Evolutionary conservation across 1,284 basidiomycete genomes (phyloP).

Genomic region (Amanita bisporigera): DNA sequence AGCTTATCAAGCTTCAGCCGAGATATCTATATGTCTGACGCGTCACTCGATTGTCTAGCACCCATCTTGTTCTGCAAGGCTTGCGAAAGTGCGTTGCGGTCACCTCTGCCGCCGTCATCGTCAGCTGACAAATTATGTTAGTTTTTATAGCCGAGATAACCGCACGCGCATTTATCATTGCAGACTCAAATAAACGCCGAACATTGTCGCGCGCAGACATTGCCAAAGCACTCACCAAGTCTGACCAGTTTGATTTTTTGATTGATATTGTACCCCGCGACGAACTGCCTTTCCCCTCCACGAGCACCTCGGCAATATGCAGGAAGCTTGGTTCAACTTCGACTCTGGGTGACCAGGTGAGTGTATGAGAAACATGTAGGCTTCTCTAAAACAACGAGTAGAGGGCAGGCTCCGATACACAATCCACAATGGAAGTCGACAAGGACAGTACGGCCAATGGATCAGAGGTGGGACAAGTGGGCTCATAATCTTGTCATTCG

Average conservation of each 20-base stretch:
- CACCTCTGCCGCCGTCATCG: conserved; percentile 8
- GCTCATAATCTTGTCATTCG: background rate
- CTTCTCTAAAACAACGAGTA: background rate
- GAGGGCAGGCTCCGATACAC: background rate
- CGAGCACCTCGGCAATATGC: background rate
- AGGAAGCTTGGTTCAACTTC: background rate
- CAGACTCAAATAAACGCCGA: conserved; percentile 90
- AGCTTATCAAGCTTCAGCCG: background rate
- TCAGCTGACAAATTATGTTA: conserved; percentile 41
- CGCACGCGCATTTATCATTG: conserved; percentile 91
- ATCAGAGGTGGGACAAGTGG: background rate
- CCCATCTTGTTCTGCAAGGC: conserved; percentile 96
- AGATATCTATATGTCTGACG: background rate
- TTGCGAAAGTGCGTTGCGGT: conserved; percentile 82
- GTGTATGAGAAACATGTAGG: background rate
- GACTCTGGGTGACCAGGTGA: background rate
- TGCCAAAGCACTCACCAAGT: conserved; percentile 86
- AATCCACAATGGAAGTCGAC: background rate
- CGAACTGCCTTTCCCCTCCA: conserved; percentile 51
- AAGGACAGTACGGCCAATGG: background rate
- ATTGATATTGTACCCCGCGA: conserved; percentile 93
- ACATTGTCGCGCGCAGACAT: conserved; percentile 92
- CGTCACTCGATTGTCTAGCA: conserved; percentile 51
- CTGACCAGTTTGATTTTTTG: conserved; percentile 92
- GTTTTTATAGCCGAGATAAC: conserved; percentile 97